These are phyloP conservation scores for Nematocida major DNA, from an alignment of 371 early-diverging fungal species.

Conservation along the genomic window DNA sequence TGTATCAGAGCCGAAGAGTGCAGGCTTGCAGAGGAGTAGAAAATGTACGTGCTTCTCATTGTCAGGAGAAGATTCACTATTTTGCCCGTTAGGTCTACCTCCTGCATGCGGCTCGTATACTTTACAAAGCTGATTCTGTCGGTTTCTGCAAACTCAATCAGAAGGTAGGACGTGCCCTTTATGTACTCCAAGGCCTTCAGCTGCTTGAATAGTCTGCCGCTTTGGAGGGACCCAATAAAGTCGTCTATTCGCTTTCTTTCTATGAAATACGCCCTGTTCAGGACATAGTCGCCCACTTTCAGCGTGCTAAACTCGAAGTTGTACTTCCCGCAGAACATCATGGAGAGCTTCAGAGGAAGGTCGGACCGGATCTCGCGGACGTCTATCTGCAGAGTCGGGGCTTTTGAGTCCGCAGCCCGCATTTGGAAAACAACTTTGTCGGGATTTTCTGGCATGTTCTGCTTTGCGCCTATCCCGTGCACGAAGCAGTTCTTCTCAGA, in stretches of 20 bases:
- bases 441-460: conserved; percentile 16
- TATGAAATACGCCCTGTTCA: conserved; percentile 20
- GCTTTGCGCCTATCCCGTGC: conserved; percentile 22
- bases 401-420: conserved; percentile 2
- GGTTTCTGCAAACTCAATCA: conserved; percentile 32
- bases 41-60: conserved; percentile 6
- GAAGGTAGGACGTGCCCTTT: not conserved
- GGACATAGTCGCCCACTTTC: conserved; percentile 24
- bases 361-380: conserved; percentile 2
- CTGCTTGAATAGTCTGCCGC: conserved; percentile 34
- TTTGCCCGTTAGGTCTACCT: not conserved
- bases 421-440: not conserved
- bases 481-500: conserved; percentile 20
- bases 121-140: conserved; percentile 9
- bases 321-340: not conserved
- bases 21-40: conserved; percentile 14
- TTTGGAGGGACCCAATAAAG: conserved; percentile 10
- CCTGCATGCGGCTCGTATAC: not conserved
- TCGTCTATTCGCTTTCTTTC: conserved; percentile 45
- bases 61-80: conserved; percentile 1
- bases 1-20: not conserved
- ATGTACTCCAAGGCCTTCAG: conserved; percentile 1
- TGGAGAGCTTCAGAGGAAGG: conserved; percentile 17
- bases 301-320: conserved; percentile 5
- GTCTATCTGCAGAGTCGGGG: conserved; percentile 29